A percentile compares a stretch with the other conserved stretches of the same genome.
These are phyloP conservation scores for Spinacia oleracea DNA, from an alignment of 179 eudicot species.

Conservation along the genomic window DNA sequence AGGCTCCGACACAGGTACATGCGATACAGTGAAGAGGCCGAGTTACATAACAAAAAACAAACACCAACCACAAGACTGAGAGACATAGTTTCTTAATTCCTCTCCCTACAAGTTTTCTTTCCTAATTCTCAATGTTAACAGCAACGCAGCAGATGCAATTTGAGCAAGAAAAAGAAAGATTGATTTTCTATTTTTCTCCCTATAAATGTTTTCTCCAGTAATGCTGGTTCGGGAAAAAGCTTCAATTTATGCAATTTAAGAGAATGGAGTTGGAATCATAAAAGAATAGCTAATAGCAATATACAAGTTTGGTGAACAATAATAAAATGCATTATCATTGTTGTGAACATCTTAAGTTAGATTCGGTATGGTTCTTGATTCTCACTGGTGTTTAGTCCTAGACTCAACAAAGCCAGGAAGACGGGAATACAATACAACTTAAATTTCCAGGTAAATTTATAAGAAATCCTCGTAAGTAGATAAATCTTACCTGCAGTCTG, in stretches of 20 bases:
- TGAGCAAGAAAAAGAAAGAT: too few species aligned
- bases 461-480: not conserved
- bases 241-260: not conserved
- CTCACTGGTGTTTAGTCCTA: not conserved
- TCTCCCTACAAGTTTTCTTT: not conserved
- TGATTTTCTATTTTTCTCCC: not conserved
- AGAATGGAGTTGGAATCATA: not conserved
- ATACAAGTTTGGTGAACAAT: not conserved
- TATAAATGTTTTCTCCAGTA: not conserved
- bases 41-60: not conserved
- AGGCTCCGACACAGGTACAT: not conserved
- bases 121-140: too few species aligned
- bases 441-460: not conserved
- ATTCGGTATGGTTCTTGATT: not conserved
- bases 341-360: not conserved
- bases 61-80: not conserved
- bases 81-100: not conserved
- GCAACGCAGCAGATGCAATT: too few species aligned
- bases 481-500: slow-evolving; percentile 55
- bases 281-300: not conserved
- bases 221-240: not conserved
- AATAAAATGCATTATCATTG: not conserved
- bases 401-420: not conserved
- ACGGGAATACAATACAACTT: not conserved
- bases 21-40: not conserved